Conservation (phyloP, 139 green algal species). For the Volvox africanus region DNA sequence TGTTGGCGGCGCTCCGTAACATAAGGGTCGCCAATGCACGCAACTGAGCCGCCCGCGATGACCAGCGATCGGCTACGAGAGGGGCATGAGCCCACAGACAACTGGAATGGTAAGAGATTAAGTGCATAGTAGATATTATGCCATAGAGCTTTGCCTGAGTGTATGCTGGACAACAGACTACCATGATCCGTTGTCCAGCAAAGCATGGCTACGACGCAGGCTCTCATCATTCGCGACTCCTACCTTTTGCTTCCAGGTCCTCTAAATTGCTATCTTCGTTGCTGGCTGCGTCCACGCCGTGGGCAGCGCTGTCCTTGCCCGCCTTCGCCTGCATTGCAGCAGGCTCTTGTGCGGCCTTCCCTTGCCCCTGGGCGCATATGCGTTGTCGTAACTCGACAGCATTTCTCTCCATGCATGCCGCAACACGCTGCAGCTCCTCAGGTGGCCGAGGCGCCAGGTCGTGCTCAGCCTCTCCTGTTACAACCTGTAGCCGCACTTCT, state of each 20-base stretch:
- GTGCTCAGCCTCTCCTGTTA: slow-evolving; percentile 31
- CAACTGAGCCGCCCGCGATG: neutral
- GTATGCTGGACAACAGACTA: no score
- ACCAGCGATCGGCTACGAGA: slow-evolving; percentile 26
- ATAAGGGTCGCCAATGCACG: neutral
- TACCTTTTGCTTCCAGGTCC: slow-evolving; percentile 26
- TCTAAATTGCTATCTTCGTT: neutral
- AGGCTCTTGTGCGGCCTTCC: neutral
- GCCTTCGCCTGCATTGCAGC: neutral
- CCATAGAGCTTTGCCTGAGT: no score
- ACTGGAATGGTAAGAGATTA: neutral
- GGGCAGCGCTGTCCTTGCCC: neutral
- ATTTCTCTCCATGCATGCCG: neutral
- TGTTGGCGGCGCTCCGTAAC: neutral
- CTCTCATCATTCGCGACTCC: neutral
- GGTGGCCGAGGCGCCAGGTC: neutral
- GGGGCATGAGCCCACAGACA: no score
- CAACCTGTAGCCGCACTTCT: slow-evolving; percentile 67
- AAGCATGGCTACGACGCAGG: no score
- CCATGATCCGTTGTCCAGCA: no score
- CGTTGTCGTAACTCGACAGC: neutral
- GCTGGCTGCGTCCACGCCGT: neutral
- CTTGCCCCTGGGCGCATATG: neutral
- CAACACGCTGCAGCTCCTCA: neutral
- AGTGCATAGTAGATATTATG: neutral